Conservation (phyloP, 106 monocot genomes). For the Triglochin maritima region DNA sequence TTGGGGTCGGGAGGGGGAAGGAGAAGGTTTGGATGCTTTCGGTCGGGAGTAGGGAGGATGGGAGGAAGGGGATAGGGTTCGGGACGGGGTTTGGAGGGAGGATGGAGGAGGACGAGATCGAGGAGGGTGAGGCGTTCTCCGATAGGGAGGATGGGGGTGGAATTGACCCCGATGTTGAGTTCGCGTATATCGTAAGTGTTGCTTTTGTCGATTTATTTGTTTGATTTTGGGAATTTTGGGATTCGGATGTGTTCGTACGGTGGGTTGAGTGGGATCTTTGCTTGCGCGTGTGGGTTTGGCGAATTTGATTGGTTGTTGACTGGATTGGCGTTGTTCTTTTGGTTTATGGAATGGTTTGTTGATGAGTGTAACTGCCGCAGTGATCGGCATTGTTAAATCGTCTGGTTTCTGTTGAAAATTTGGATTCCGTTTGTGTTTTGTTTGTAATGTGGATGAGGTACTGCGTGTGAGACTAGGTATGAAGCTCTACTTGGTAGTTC, state of each 20-base stretch:
- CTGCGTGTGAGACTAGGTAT: too few species aligned
- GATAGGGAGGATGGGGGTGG: conserved; percentile 26
- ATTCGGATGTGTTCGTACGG: neutral
- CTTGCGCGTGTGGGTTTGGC: neutral
- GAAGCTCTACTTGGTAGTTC: too few species aligned
- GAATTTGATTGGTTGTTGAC: neutral
- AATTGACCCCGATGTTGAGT: conserved; percentile 34
- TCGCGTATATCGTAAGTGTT: conserved; percentile 56
- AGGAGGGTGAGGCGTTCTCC: conserved; percentile 54
- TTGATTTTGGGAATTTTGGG: neutral
- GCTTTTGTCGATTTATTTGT: neutral
- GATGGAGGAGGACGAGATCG: conserved; percentile 64
- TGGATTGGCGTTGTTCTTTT: neutral
- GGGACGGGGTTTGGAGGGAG: conserved; percentile 16
- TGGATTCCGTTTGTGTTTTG: too few species aligned
- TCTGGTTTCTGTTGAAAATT: too few species aligned
- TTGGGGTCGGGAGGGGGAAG: neutral
- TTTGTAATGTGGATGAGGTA: too few species aligned
- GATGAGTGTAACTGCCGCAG: too few species aligned
- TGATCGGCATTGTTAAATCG: too few species aligned
- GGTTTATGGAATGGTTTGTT: too few species aligned
- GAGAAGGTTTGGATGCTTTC: conserved; percentile 29
- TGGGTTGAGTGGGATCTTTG: neutral
- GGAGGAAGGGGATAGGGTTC: conserved; percentile 30
- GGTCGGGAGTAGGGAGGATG: conserved; percentile 32